These are phyloP conservation scores for Coniochaeta sp. DNA, from an alignment of 2,329 filamentous ascomycete species.

Conservation along the genomic window DNA sequence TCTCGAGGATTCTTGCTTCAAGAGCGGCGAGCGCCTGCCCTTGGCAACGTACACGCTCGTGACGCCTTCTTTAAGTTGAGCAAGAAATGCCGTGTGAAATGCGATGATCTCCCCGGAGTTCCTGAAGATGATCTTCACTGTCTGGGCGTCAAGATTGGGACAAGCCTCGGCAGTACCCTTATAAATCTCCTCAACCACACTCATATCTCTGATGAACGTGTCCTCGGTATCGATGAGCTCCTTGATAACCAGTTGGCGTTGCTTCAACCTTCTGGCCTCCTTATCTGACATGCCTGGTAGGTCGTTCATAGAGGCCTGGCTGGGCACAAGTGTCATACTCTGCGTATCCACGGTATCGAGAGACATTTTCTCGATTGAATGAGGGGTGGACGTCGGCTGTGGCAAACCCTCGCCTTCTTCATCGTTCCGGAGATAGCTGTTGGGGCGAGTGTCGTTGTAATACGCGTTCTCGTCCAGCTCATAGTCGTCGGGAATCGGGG, in stretches of 20 bases:
- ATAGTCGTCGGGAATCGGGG: slow-evolving; percentile 35
- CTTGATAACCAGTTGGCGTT: slow-evolving; percentile 79
- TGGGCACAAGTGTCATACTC: slow-evolving; percentile 8
- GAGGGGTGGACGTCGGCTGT: slow-evolving; percentile 33
- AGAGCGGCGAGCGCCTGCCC: slow-evolving; percentile 32
- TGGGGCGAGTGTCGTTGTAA: slow-evolving; percentile 33
- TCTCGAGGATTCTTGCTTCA: slow-evolving; percentile 26
- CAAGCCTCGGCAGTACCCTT: slow-evolving; percentile 84
- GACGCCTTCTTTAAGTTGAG: slow-evolving; percentile 72
- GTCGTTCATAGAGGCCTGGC: slow-evolving; percentile 20
- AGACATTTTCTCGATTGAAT: slow-evolving; percentile 39
- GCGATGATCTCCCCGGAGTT: slow-evolving; percentile 87
- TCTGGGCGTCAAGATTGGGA: slow-evolving; percentile 70
- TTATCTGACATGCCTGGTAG: slow-evolving; percentile 37
- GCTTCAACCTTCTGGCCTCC: slow-evolving; percentile 65
- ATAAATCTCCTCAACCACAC: slow-evolving; percentile 95
- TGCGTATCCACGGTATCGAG: slow-evolving; percentile 29
- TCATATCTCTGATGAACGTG: slow-evolving; percentile 90
- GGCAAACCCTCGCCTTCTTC: slow-evolving; percentile 38
- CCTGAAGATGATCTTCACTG: slow-evolving; percentile 83
- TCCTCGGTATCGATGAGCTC: slow-evolving; percentile 92
- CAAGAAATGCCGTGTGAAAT: slow-evolving; percentile 75
- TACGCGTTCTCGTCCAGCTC: slow-evolving; percentile 29
- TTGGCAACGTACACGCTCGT: slow-evolving; percentile 70
- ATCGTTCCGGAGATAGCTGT: slow-evolving; percentile 33